Evolutionary conservation across 768 basidiomycete genomes (phyloP), one percentile per base, ranked within the genome.

Genomic region (Pisolithus marmoratus): DNA sequence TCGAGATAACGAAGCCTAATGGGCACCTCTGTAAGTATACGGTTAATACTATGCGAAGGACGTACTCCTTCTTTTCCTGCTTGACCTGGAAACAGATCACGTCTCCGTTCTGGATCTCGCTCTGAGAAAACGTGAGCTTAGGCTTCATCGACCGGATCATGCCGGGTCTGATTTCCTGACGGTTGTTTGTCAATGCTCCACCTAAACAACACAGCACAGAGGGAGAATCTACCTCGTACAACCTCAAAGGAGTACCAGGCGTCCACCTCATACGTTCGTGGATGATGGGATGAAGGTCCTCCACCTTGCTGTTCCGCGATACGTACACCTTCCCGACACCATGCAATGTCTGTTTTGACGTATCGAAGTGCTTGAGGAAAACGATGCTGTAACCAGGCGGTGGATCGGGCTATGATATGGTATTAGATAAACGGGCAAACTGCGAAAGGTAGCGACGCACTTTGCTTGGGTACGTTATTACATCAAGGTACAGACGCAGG

Each of bases 101-200:
- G 70, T 99, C 96, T 52, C 96, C 96, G 66, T 98, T 95, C 67
- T 99, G 96, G 56, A 99, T 97, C 72, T 99, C 96, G 64, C 93
- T 96, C 68, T 97, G 93, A 47, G 87, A 82, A 71, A 97, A 97
- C 1, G 96, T 94, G 51, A 84, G 70, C 70, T 97, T 97, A 31
- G 80, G 82, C 72, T 98, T 98, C 94, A 99, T 96, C 44, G 83
- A 76, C 72, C 98, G 96, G 62, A 99, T 98, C 96, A 98, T 97
- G 54, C 92, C 93, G 5, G 96, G 96, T 79, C 98, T 99, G 71
- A 99, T 99, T 85, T 99, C 96, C 90, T 94, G 53, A 7, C 20
- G 14, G 14, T 26, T 24, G 3, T 27, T 23, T 22, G 29, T 14
- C 6, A 51, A 19, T 51, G 14, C 48, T 26, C 17, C 22, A 22